Conservation (phyloP, 371 early-diverging fungal species). For the Lichtheimia hyalospora region DNA sequence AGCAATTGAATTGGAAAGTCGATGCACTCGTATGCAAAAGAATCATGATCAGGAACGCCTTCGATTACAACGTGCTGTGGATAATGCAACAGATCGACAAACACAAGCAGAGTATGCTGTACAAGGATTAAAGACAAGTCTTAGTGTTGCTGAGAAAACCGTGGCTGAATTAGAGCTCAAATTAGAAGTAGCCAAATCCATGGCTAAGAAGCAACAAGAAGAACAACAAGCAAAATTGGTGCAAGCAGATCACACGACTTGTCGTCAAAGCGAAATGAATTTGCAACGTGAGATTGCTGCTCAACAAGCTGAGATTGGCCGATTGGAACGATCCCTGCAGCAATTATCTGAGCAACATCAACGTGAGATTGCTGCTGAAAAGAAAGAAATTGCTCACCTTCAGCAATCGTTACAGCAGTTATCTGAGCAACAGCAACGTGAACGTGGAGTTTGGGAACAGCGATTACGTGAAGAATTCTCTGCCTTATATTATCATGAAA, state of each 20-base stretch:
- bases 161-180: constrained; percentile 6
- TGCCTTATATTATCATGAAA: constrained; percentile 6
- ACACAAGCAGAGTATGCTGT: not conserved
- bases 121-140: not conserved
- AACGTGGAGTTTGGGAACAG: not conserved
- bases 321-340: constrained; percentile 2
- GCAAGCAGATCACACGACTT: not conserved
- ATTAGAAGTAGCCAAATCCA: constrained; percentile 1
- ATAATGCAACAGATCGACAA: not conserved
- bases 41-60: not conserved
- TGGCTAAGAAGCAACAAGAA: constrained; percentile 1
- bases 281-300: not conserved
- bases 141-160: not conserved
- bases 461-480: constrained; percentile 1
- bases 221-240: not conserved
- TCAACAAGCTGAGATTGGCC: not conserved
- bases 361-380: not conserved
- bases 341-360: not conserved
- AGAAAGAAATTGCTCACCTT: not conserved
- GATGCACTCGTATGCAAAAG: not conserved
- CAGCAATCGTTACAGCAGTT: constrained; percentile 1
- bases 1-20: not conserved
- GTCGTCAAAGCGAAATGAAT: not conserved
- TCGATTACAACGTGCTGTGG: not conserved
- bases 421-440: constrained; percentile 3